A percentile compares a stretch with the other conserved stretches of the same genome.
Conservation (phyloP, 2,329 filamentous ascomycete genomes). For the Aspergillaceae sp. region DNA sequence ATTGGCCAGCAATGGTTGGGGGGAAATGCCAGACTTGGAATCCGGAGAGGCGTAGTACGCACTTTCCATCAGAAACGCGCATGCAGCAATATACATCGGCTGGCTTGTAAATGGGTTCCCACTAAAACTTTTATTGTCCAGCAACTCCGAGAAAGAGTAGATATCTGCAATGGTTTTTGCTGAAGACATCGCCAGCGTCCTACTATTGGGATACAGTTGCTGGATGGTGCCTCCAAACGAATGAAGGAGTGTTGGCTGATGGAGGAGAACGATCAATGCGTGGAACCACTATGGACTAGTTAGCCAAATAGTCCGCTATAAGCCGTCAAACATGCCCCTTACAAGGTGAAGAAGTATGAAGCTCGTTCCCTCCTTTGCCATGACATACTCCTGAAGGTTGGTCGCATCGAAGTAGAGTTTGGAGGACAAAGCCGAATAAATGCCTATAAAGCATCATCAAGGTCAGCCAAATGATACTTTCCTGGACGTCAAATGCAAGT, state of each 20-base stretch:
- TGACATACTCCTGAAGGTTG: constrained; percentile 80
- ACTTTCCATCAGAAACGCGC: constrained; percentile 78
- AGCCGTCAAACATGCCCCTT: constrained; percentile 4
- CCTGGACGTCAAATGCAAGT: not conserved
- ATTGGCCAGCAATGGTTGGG: constrained; percentile 24
- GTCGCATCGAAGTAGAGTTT: constrained; percentile 73
- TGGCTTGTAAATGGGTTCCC: constrained; percentile 85
- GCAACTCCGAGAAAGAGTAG: constrained; percentile 72
- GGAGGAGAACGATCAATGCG: constrained; percentile 72
- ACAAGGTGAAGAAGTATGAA: constrained; percentile 74
- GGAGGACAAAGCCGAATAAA: constrained; percentile 65
- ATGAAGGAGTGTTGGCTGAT: constrained; percentile 73
- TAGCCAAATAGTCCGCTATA: not conserved
- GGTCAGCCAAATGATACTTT: constrained; percentile 1
- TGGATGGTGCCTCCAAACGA: constrained; percentile 63
- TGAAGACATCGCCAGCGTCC: constrained; percentile 74
- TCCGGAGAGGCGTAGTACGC: constrained; percentile 59
- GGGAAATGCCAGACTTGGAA: constrained; percentile 52
- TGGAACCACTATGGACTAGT: constrained; percentile 58
- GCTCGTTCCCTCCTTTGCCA: constrained; percentile 71
- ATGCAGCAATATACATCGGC: constrained; percentile 85
- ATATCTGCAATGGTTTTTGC: constrained; percentile 90
- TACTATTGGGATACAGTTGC: constrained; percentile 69
- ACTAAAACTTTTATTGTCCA: constrained; percentile 76
- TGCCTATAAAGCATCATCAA: constrained; percentile 24